These are phyloP conservation scores for Prunus dulcis DNA, from an alignment of 306 rosid genomes.

Conservation along the genomic window DNA sequence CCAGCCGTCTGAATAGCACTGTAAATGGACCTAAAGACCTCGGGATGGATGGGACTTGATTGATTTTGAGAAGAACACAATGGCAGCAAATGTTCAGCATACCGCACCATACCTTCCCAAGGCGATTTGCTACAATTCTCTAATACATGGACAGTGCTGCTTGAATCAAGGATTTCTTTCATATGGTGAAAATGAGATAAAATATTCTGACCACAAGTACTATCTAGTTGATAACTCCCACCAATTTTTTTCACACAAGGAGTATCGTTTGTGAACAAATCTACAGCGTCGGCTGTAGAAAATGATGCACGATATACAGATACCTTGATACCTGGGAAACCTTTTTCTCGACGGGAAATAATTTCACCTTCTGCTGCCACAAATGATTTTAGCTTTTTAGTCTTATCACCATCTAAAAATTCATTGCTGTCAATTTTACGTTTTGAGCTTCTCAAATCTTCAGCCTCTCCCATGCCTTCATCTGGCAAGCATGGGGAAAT, in stretches of 20 bases:
- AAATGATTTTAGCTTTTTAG: constrained; percentile 58
- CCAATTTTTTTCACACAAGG: constrained; percentile 28
- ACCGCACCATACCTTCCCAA: constrained; percentile 79
- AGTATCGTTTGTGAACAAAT: constrained; percentile 43
- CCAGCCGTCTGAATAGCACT: constrained; percentile 79
- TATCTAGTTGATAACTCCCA: constrained; percentile 24
- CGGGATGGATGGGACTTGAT: constrained; percentile 41
- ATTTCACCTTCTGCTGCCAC: constrained; percentile 75
- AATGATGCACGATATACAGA: constrained; percentile 43
- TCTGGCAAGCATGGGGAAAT: constrained; percentile 71
- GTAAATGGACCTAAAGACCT: constrained; percentile 58
- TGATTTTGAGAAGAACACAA: constrained; percentile 41
- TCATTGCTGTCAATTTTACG: constrained; percentile 61
- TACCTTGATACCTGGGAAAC: constrained; percentile 77
- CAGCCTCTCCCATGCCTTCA: constrained; percentile 87
- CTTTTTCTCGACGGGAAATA: constrained; percentile 92
- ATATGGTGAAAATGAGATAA: constrained; percentile 35
- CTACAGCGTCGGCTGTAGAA: constrained; percentile 51
- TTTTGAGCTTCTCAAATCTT: constrained; percentile 70
- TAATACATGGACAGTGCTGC: constrained; percentile 30
- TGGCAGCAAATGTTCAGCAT: constrained; percentile 48
- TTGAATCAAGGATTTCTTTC: constrained; percentile 38
- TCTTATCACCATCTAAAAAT: constrained; percentile 40
- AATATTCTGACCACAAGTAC: constrained; percentile 22
- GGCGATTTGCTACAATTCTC: constrained; percentile 45